Evolutionary conservation across 192 early-diverging fungal species (phyloP).

Genomic region (Backusella circina): DNA sequence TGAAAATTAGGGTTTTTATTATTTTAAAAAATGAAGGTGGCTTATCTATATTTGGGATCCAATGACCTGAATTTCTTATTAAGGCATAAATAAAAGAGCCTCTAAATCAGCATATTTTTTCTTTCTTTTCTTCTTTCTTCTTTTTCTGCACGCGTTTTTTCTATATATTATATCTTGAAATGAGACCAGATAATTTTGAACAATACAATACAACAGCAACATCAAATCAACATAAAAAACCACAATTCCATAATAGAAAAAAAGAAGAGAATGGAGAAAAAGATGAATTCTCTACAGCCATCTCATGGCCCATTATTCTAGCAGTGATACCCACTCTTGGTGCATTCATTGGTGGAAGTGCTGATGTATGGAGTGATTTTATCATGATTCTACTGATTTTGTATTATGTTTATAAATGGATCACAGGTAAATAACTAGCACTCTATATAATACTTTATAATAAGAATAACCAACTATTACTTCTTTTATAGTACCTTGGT

Average conservation of each 20-base stretch:
- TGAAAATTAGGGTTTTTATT: neutral
- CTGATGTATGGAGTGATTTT: conserved; percentile 59
- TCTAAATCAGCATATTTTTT: neutral
- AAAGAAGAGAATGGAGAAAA: neutral
- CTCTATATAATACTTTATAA: too few relatives aligned
- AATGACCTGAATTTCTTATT: neutral
- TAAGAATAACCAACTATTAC: too few relatives aligned
- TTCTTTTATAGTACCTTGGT: conserved; percentile 64
- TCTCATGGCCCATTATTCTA: conserved; percentile 57
- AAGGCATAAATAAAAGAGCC: neutral
- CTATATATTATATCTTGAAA: neutral
- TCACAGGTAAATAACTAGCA: conserved; percentile 45
- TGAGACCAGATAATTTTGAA: conserved; percentile 1
- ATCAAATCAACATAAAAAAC: neutral
- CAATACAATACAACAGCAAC: neutral
- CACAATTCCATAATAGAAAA: neutral
- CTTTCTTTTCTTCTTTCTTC: neutral
- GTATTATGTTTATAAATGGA: conserved; percentile 58
- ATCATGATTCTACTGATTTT: conserved; percentile 51
- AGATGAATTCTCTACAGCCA: neutral
- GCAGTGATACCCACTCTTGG: conserved; percentile 57
- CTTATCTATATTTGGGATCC: neutral
- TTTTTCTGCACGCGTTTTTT: neutral
- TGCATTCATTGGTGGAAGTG: conserved; percentile 53
- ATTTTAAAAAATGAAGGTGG: neutral